Evolutionary conservation across 371 early-diverging fungal species (phyloP), one percentile per base, ranked within the genome.

Genomic region (Mucor indicus): DNA sequence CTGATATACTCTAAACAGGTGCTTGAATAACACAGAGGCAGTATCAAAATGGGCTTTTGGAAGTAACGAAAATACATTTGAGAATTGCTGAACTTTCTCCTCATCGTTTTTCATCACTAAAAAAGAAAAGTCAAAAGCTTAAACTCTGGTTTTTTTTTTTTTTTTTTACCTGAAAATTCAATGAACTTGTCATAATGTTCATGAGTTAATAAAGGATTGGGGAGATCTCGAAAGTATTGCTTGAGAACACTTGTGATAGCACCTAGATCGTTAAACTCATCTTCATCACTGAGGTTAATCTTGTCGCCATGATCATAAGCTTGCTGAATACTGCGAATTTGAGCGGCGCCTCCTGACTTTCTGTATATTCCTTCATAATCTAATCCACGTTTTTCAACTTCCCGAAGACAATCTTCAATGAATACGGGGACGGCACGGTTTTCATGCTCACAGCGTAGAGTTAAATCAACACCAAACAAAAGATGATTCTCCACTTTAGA

Each of bases 211-310:
- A 98, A 58, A 2, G 98, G 98, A 41, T 93, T 87, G 0, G 97
- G 95, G 56, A 96, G 51, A 30, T 92, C 91, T 30, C 98, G 81
- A 39, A 98, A 82, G 54, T 94, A 98, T 58, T 95, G 95, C 62
- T 96, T 96, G 44, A 98, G 74, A 11, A 95, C 84, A 50, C 95
- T 93, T 1, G 98, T 96, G 16, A 95, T 80, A 9, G 86, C 77
- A 42, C 83, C 75, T 29, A 87, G 76, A 55, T 83, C 85, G 45
- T 79, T 79, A 49, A 71, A 75, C 37, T 80, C 62, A 7, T 72
- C 65, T 4, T 72, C 62, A 40, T 83, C 76, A 38, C 62, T 64
- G 3, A 89, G 44, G 45, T 84, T 68, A 11, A 79, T 62, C 0
- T 63, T 54, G 9, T 72, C 70, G 5, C 77, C 78, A 11, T 64